A percentile compares a stretch with the other conserved stretches of the same genome.
phyloP scores from a whole-genome alignment of 2,329 filamentous ascomycete species.

The Alternaria gaisen region DNA sequence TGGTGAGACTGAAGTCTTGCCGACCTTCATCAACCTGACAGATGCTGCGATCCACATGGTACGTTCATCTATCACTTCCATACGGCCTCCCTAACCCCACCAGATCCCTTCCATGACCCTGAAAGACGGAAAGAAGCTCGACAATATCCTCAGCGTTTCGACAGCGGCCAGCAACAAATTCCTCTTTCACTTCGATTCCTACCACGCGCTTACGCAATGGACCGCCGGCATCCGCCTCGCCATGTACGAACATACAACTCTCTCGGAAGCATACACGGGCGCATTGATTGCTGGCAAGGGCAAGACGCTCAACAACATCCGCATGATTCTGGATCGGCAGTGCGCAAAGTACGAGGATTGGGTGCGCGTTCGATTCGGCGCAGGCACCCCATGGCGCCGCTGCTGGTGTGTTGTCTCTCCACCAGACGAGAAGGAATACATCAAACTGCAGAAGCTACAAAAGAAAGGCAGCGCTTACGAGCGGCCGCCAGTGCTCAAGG shows the following conservation, averaged over 20 bases:
- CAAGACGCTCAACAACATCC: slow-evolving; percentile 87
- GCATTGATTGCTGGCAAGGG: slow-evolving; percentile 95
- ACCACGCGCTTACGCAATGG: slow-evolving; percentile 94
- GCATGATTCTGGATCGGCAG: slow-evolving; percentile 83
- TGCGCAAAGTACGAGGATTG: slow-evolving; percentile 85
- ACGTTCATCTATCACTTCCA: slow-evolving; percentile 30
- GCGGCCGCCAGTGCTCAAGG: slow-evolving; percentile 76
- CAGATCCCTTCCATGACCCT: slow-evolving; percentile 79
- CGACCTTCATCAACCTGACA: slow-evolving; percentile 94
- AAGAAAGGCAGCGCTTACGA: slow-evolving; percentile 88
- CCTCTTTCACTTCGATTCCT: slow-evolving; percentile 93
- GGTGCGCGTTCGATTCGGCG: slow-evolving; percentile 93
- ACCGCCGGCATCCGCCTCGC: slow-evolving; percentile 91
- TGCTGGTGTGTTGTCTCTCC: slow-evolving; percentile 97
- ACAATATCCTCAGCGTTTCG: slow-evolving; percentile 94
- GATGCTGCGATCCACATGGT: slow-evolving; percentile 99
- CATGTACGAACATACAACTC: slow-evolving; percentile 90
- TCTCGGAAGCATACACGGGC: slow-evolving; percentile 97
- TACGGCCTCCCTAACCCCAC: slow-evolving; percentile 26
- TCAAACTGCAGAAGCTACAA: slow-evolving; percentile 81
- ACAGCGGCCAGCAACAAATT: slow-evolving; percentile 96
- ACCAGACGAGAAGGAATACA: slow-evolving; percentile 90
- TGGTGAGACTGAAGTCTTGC: slow-evolving; percentile 83
- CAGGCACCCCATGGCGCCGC: slow-evolving; percentile 92
- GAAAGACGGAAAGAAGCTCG: slow-evolving; percentile 81